These are phyloP conservation scores for Lecanoromycetidae sp. DNA, from an alignment of 2,329 filamentous ascomycete genomes.

Conservation along the genomic window DNA sequence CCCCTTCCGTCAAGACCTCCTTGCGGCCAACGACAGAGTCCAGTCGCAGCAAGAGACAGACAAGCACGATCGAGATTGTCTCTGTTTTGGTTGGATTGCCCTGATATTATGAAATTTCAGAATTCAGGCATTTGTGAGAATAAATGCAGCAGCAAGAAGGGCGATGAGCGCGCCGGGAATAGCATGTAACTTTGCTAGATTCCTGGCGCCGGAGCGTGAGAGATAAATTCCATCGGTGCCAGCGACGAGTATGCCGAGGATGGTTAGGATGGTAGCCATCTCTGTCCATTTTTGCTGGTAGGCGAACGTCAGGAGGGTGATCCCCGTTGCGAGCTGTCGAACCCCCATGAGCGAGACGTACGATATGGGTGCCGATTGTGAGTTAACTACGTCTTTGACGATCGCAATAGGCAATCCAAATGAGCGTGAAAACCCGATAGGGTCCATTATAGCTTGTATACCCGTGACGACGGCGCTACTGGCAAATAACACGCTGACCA, in stretches of 20 bases:
- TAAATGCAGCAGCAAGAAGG: neutral
- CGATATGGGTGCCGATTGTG: neutral
- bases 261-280: conserved; percentile 5
- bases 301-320: conserved; percentile 1
- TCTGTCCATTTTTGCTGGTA: conserved; percentile 3
- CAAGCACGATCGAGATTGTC: neutral
- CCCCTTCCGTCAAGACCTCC: neutral
- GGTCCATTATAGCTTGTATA: neutral
- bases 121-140: neutral
- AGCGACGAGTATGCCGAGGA: conserved; percentile 2
- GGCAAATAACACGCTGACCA: neutral
- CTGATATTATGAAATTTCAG: neutral
- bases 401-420: neutral
- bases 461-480: neutral
- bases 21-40: neutral
- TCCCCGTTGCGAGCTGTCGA: neutral
- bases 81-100: neutral
- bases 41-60: neutral
- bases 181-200: neutral
- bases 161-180: conserved; percentile 4
- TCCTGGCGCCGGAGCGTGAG: conserved; percentile 2
- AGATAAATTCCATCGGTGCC: conserved; percentile 6
- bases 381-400: neutral
- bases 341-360: conserved; percentile 6
- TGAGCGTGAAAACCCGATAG: neutral